Conservation (phyloP, 2,329 filamentous ascomycete species). For the Epichloe hybrida region DNA sequence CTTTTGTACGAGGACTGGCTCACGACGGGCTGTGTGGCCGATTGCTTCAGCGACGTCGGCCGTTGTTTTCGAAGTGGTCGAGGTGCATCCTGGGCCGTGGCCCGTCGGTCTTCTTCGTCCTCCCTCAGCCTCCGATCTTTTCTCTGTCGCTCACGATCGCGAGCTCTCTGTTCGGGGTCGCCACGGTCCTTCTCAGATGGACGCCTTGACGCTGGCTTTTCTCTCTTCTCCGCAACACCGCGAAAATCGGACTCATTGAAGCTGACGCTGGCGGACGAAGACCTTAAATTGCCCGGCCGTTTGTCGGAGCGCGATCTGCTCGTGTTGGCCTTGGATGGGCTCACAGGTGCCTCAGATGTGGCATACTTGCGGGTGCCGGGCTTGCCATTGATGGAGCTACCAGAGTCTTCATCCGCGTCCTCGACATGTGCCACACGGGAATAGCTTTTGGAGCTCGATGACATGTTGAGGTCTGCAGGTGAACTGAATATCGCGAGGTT, state of each 20-base stretch:
- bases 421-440: constrained; percentile 32
- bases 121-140: constrained; percentile 14
- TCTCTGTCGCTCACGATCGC: constrained; percentile 16
- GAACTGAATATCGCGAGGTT: constrained; percentile 3
- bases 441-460: constrained; percentile 17
- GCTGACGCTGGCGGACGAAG: constrained; percentile 21
- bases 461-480: constrained; percentile 24
- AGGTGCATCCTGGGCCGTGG: constrained; percentile 10
- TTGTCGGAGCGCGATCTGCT: constrained; percentile 31
- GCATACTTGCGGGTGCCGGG: constrained; percentile 31
- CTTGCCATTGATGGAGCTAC: constrained; percentile 27
- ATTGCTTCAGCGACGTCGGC: constrained; percentile 18
- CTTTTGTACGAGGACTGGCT: constrained; percentile 17
- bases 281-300: constrained; percentile 18
- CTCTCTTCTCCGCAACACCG: constrained; percentile 19
- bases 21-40: constrained; percentile 20
- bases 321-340: constrained; percentile 36
- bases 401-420: constrained; percentile 35
- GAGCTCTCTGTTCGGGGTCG: constrained; percentile 11
- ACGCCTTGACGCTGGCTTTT: constrained; percentile 11
- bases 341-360: constrained; percentile 28
- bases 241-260: constrained; percentile 33
- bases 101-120: constrained; percentile 9
- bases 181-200: constrained; percentile 11
- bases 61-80: constrained; percentile 16